These are phyloP conservation scores for Leccinum ponderosum DNA, from an alignment of 1,284 basidiomycete species.

Conservation along the genomic window DNA sequence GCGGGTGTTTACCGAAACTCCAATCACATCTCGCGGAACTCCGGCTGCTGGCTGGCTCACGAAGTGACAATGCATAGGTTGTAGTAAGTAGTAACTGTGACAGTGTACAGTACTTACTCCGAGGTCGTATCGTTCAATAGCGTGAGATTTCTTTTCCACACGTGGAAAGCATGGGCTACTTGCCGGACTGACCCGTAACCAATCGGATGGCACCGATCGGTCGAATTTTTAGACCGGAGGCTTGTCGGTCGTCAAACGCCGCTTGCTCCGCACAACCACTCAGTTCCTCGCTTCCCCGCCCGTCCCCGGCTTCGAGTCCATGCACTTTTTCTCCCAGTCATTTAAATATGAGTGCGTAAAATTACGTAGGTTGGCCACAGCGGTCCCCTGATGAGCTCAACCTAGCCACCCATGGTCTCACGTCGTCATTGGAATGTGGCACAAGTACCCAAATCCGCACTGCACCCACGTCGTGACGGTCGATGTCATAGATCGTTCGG, in stretches of 20 bases:
- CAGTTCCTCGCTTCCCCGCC: constrained; percentile 4
- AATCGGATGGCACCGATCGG: constrained; percentile 27
- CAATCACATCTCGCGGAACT: constrained; percentile 76
- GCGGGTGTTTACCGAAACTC: constrained; percentile 60
- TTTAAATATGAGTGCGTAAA: constrained; percentile 68
- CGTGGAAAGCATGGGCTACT: not conserved
- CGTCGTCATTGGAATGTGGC: constrained; percentile 88
- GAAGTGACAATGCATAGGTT: not conserved
- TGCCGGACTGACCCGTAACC: constrained; percentile 27
- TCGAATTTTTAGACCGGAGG: constrained; percentile 16
- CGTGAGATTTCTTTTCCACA: constrained; percentile 10
- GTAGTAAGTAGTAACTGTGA: not conserved
- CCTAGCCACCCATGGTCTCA: constrained; percentile 82
- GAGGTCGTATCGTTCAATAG: not conserved
- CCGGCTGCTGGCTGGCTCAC: constrained; percentile 22
- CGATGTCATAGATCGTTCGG: constrained; percentile 82
- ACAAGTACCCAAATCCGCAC: constrained; percentile 94
- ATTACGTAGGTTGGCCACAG: constrained; percentile 4
- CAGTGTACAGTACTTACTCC: not conserved
- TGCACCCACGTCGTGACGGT: constrained; percentile 91
- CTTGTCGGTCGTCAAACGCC: constrained; percentile 12
- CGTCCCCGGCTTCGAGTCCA: constrained; percentile 30
- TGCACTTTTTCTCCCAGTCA: constrained; percentile 79
- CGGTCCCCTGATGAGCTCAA: constrained; percentile 19
- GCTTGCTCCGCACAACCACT: constrained; percentile 29